Evolutionary conservation across 129 eudicot species (phyloP), one percentile per base, ranked within the genome.

Genomic region (Sambucus nigra): DNA sequence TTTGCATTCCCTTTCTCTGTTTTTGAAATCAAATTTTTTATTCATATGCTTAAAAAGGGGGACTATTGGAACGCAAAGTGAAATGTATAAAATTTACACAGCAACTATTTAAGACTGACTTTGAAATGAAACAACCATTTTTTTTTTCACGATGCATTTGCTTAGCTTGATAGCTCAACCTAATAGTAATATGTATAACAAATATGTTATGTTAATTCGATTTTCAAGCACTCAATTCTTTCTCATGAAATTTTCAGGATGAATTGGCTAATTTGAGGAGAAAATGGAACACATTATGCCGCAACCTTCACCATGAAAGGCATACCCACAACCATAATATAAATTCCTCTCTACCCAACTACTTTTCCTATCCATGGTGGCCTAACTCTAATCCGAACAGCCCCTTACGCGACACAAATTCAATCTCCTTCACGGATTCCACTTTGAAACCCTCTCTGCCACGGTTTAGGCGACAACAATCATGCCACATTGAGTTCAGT

Each of bases 401-500:
- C 59, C 15, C 16, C 28, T 29, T 29, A 4, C 35, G 5, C 0
- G 82, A 71, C 35, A 32, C 59, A 1, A 77, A 86, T 28, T 70
- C 77, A 12, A 72, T 86, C 44, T 74, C 87, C 10, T 86, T 81
- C 53, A 73, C 72, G 17, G 69, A 74, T 58, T 49, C 70, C 21
- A 52, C 69, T 19, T n/a, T 56, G 47, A 76, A 69, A 73, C 48
- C 60, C 53, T 42, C 87, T 23, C 61, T 73, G 17, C 84, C 95
- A 0, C 70, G 87, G 35, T 86, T 86, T 69, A 82, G 95, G 61
- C 65, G 95, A 57, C 95, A 86, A 38, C 87, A 86, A 53, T 86
- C 93, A 2, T 86, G 95, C 62, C 84, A 86, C 64, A 71, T 82
- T 19, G 93, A 86, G 59, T 78, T 86, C 58, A 73, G 79, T 65